phyloP scores from a whole-genome alignment of 2,329 filamentous ascomycete genomes.

The Arthrinium phaeospermum region DNA sequence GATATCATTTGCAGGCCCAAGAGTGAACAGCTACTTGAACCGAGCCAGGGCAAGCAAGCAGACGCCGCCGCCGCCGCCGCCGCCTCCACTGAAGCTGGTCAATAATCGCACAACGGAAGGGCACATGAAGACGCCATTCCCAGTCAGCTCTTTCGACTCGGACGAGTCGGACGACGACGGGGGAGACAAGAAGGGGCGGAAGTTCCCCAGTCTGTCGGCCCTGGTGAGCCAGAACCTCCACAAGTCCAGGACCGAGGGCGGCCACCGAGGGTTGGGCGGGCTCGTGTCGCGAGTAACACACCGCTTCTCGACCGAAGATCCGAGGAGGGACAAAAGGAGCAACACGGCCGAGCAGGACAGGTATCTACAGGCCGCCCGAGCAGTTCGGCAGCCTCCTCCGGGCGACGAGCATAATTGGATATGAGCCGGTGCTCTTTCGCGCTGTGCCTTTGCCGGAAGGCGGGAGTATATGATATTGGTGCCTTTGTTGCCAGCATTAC shows the following conservation, averaged over 20 bases:
- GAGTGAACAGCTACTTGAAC: not conserved
- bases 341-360: not conserved
- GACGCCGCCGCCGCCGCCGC: not conserved
- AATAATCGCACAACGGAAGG: conserved; percentile 16
- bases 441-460: no score
- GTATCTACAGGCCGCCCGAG: not conserved
- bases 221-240: not conserved
- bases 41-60: not conserved
- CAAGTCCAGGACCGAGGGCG: not conserved
- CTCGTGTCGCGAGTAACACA: conserved; percentile 22
- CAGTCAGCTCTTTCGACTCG: conserved; percentile 30
- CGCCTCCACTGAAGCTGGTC: conserved; percentile 9
- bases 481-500: not conserved
- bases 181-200: not conserved
- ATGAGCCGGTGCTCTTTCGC: not conserved
- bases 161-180: conserved; percentile 25
- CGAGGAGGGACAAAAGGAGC: conserved; percentile 19
- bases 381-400: not conserved
- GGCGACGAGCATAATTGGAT: conserved; percentile 12
- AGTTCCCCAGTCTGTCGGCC: conserved; percentile 4
- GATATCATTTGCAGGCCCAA: not conserved
- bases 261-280: conserved; percentile 4
- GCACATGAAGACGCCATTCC: conserved; percentile 27
- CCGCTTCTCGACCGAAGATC: conserved; percentile 19
- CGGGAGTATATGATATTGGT: no score